Evolutionary conservation across 768 basidiomycete species (phyloP).

Genomic region (Fomitopsis serialis): DNA sequence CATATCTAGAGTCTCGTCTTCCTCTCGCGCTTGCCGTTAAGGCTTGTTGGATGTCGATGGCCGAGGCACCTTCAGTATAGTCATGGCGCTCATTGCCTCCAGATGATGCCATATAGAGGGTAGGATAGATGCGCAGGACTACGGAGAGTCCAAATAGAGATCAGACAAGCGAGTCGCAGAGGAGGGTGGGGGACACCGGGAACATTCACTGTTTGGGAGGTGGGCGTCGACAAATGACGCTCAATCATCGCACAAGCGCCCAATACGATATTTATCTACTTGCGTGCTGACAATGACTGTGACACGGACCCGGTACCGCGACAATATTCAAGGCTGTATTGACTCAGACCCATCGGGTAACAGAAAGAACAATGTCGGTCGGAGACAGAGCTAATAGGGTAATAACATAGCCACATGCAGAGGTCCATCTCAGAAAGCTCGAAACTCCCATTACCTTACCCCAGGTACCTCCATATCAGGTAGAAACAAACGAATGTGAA

Average conservation of each 20-base stretch:
- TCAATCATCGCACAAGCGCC: too few species aligned
- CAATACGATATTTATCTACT: too few species aligned
- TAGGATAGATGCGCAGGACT: background rate
- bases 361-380: too few species aligned
- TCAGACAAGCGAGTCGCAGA: too few species aligned
- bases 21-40: constrained; percentile 44
- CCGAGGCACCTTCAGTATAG: constrained; percentile 85
- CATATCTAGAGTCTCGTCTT: constrained; percentile 68
- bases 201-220: too few species aligned
- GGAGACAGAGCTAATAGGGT: too few species aligned
- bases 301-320: too few species aligned
- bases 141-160: background rate
- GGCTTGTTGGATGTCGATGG: constrained; percentile 64
- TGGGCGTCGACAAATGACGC: too few species aligned
- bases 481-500: constrained; percentile 93
- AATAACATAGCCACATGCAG: background rate
- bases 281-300: too few species aligned
- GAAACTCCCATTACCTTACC: constrained; percentile 23
- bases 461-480: constrained; percentile 88
- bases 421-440: background rate
- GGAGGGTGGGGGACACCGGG: too few species aligned
- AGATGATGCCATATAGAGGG: background rate
- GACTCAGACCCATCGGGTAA: too few species aligned
- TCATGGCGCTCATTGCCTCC: constrained; percentile 32
- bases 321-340: too few species aligned